A percentile compares a stretch with the other conserved stretches of the same genome.
Evolutionary conservation across 2,329 filamentous ascomycete genomes (phyloP).

Genomic region (Aspergillus felis): DNA sequence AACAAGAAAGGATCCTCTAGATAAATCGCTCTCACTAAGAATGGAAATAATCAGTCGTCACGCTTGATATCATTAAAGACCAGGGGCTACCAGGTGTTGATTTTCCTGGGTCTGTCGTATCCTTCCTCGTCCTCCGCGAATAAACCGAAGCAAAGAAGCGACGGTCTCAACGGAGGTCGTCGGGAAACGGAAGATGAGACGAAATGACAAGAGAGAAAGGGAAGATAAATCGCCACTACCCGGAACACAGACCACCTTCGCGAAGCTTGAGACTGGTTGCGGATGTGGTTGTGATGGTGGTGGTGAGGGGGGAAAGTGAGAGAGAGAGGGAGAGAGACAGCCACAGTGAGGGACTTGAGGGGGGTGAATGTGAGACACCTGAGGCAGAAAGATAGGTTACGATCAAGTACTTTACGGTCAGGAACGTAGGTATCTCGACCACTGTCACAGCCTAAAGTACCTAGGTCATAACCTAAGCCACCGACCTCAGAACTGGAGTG

Average conservation of each 20-base stretch:
- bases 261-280: conserved; percentile 2
- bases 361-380: background rate
- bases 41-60: conserved; percentile 14
- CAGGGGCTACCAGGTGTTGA: background rate
- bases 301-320: conserved; percentile 3
- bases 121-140: background rate
- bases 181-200: conserved; percentile 11
- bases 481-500: background rate
- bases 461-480: background rate
- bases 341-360: background rate
- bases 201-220: conserved; percentile 7
- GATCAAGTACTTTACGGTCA: background rate
- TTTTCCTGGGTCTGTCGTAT: background rate
- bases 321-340: background rate
- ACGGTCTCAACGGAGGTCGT: background rate
- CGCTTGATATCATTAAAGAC: conserved; percentile 11
- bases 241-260: conserved; percentile 6
- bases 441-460: background rate
- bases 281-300: background rate
- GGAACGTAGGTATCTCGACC: background rate
- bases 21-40: conserved; percentile 3
- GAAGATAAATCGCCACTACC: conserved; percentile 12
- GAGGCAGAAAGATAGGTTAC: background rate
- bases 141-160: background rate
- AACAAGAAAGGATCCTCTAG: conserved; percentile 5